Evolutionary conservation across 441 rosid genomes (phyloP).

Genomic region (Mallotus repandus): DNA sequence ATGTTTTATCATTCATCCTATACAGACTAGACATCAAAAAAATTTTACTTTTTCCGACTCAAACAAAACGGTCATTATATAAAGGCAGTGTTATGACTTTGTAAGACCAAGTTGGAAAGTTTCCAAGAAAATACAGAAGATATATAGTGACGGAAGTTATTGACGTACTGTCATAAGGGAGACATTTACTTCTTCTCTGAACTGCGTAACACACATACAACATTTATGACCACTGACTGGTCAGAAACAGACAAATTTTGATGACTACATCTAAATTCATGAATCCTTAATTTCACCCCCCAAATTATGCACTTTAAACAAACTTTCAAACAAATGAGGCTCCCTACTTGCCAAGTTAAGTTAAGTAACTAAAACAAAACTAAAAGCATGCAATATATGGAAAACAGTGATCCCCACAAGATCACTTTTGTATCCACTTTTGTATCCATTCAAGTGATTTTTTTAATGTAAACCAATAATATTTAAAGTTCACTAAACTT

Average conservation of each 20-base stretch:
- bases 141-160: background rate
- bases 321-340: background rate
- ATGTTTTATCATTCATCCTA: no score
- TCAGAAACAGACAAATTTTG: conserved; percentile 10
- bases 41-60: no score
- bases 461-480: no score
- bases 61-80: no score
- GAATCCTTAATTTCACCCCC: no score
- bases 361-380: background rate
- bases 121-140: background rate
- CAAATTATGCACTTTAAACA: no score
- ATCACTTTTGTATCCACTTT: no score
- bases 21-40: no score
- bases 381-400: background rate
- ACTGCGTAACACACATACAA: background rate
- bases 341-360: background rate
- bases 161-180: background rate
- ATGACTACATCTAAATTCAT: background rate
- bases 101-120: background rate
- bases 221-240: background rate
- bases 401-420: no score
- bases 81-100: background rate
- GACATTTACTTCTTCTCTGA: conserved; percentile 1
- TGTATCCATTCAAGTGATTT: no score
- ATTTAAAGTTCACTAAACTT: no score